These are phyloP conservation scores for Acer negundo DNA, from an alignment of 345 rosid species.

Conservation along the genomic window DNA sequence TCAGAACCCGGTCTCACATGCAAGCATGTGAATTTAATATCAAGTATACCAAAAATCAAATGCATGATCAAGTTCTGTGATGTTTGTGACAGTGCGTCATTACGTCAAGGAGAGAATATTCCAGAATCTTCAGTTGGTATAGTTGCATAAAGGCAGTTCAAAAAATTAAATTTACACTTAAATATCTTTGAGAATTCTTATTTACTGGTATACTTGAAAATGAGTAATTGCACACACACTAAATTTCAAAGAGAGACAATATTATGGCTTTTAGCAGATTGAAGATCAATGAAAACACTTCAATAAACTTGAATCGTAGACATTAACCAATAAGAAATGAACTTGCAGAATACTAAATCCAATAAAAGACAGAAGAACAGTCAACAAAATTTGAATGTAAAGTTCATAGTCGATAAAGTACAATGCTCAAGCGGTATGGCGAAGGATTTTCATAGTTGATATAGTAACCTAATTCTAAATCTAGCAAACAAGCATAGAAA, in stretches of 20 bases:
- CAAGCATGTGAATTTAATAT: constrained; percentile 13
- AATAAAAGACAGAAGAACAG: not conserved
- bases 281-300: not conserved
- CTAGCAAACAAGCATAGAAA: not conserved
- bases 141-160: not conserved
- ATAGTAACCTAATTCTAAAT: not conserved
- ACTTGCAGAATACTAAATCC: not conserved
- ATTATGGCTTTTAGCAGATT: constrained; percentile 2
- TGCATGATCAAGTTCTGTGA: not conserved
- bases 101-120: not conserved
- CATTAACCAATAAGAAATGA: not conserved
- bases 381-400: not conserved
- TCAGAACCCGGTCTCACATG: constrained; percentile 11
- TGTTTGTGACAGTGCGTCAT: not conserved
- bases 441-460: not conserved
- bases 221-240: not conserved
- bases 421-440: not conserved
- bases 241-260: not conserved
- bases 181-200: constrained; percentile 6
- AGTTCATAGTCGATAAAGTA: not conserved
- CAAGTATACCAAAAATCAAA: not conserved
- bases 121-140: not conserved
- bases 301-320: not conserved
- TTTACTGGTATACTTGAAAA: not conserved
- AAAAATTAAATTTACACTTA: not conserved